These are phyloP conservation scores for Backusella luteola DNA, from an alignment of 192 early-diverging fungal genomes.

Conservation along the genomic window DNA sequence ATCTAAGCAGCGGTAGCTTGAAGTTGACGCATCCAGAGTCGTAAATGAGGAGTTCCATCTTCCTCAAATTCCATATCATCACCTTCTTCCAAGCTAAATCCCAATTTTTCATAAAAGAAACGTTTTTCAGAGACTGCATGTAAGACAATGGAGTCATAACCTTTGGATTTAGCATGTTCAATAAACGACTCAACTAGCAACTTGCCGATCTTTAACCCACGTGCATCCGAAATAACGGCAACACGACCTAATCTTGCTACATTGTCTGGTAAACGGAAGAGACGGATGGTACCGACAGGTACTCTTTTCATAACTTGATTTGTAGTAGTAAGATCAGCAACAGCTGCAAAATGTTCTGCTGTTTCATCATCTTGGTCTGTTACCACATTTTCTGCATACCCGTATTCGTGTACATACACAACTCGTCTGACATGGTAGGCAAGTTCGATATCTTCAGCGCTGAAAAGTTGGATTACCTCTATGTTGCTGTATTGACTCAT, in stretches of 20 bases:
- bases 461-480: not conserved
- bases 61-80: constrained; percentile 32
- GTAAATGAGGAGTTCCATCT: constrained; percentile 31
- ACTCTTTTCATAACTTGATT: not conserved
- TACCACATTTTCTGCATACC: not conserved
- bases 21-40: constrained; percentile 16
- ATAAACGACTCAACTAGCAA: constrained; percentile 16
- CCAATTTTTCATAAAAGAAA: constrained; percentile 27
- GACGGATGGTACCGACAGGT: constrained; percentile 28
- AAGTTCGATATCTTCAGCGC: not conserved
- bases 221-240: constrained; percentile 23
- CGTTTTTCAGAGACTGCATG: constrained; percentile 27
- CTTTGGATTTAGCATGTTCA: not conserved
- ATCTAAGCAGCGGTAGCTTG: not conserved
- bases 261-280: constrained; percentile 8
- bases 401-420: not conserved
- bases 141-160: constrained; percentile 14
- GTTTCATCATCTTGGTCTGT: not conserved
- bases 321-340: not conserved
- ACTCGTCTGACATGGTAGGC: not conserved
- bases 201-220: constrained; percentile 24
- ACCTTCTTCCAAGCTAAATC: constrained; percentile 19
- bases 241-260: constrained; percentile 32
- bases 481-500: not conserved
- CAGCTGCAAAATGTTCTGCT: constrained; percentile 5